phyloP scores from a whole-genome alignment of 805 yeast species.

The Kodamaea sagamina region DNA sequence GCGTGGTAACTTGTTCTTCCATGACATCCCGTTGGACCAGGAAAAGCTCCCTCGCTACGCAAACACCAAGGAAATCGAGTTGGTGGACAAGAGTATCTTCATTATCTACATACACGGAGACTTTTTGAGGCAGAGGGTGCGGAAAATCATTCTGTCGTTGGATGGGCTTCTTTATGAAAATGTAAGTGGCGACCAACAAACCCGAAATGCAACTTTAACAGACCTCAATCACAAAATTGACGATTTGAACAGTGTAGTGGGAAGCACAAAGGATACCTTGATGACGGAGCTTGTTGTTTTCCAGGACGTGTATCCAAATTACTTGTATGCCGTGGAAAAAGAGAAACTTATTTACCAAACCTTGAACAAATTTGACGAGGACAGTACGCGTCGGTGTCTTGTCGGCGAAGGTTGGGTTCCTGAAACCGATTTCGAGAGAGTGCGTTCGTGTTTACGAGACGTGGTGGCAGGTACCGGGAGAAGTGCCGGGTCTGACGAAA shows the following conservation, averaged over 20 bases:
- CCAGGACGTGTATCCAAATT: conserved; percentile 38
- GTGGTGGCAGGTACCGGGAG: conserved; percentile 20
- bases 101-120: conserved; percentile 46
- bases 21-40: conserved; percentile 35
- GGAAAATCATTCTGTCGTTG: conserved; percentile 38
- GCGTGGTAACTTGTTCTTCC: conserved; percentile 44
- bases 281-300: conserved; percentile 39
- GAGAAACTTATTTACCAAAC: conserved; percentile 61
- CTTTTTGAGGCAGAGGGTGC: conserved; percentile 34
- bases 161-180: conserved; percentile 42
- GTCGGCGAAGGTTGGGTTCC: conserved; percentile 82
- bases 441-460: conserved; percentile 42
- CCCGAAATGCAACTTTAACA: conserved; percentile 27
- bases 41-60: conserved; percentile 20
- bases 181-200: conserved; percentile 31
- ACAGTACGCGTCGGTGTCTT: conserved; percentile 61
- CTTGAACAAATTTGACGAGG: conserved; percentile 69
- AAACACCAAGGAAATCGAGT: conserved; percentile 15
- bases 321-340: conserved; percentile 40
- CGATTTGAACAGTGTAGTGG: conserved; percentile 36
- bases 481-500: conserved; percentile 22
- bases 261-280: conserved; percentile 36
- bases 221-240: conserved; percentile 35
- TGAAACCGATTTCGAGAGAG: conserved; percentile 44
- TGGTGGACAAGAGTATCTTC: conserved; percentile 37